Evolutionary conservation across 2,329 filamentous ascomycete species (phyloP).

Genomic region (Dothiorella sarmentorum): DNA sequence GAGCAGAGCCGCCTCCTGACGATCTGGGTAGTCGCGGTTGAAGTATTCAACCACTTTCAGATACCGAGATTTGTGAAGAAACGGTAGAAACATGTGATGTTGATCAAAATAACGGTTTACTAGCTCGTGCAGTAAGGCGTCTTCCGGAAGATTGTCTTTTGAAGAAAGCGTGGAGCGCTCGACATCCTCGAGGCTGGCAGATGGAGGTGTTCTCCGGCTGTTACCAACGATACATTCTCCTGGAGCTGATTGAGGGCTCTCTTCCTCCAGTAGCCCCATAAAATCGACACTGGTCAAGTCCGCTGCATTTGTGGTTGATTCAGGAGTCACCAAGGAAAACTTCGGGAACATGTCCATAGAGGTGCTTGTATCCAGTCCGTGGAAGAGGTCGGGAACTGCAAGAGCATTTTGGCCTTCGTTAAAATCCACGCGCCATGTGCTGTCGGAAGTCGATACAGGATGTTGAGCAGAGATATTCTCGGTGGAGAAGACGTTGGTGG

Average conservation of each 20-base stretch:
- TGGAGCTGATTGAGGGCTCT: background rate
- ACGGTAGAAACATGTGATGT: slow-evolving; percentile 22
- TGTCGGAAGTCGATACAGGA: background rate
- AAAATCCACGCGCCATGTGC: background rate
- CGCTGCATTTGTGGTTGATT: background rate
- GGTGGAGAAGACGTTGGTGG: background rate
- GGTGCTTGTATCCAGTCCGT: background rate
- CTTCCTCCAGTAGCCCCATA: background rate
- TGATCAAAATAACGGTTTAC: background rate
- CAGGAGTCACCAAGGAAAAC: background rate
- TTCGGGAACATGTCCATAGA: background rate
- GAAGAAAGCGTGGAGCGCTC: background rate
- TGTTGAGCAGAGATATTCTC: background rate
- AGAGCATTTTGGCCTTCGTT: background rate
- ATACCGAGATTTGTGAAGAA: slow-evolving; percentile 28
- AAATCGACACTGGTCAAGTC: background rate
- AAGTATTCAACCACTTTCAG: slow-evolving; percentile 21
- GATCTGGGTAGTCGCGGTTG: slow-evolving; percentile 22
- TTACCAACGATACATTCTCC: too few species aligned
- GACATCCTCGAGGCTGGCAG: background rate
- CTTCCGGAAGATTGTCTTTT: background rate
- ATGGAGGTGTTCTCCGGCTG: background rate
- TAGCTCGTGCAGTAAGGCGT: background rate
- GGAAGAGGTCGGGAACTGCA: background rate
- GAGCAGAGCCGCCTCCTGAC: slow-evolving; percentile 23